Evolutionary conservation across 345 rosid species (phyloP).

Genomic region (Acer negundo): DNA sequence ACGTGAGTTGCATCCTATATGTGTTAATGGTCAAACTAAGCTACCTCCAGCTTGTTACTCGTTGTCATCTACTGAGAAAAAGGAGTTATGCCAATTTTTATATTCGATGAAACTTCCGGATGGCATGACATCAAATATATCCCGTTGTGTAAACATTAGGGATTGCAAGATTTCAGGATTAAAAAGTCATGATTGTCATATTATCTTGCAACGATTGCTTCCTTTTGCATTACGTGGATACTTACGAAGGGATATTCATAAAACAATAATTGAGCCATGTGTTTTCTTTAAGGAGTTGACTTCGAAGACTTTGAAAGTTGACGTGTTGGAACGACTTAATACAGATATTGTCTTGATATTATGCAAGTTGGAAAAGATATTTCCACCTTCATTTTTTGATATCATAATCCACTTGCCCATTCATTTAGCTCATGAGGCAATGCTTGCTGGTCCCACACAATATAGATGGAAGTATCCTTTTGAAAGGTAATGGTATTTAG

Average conservation of each 20-base stretch:
- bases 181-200: neutral
- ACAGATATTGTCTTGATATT: neutral
- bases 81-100: too few species aligned
- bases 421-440: neutral
- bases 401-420: neutral
- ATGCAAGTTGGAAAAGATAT: neutral
- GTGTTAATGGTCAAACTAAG: neutral
- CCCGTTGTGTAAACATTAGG: neutral
- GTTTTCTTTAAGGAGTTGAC: neutral
- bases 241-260: neutral
- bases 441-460: neutral
- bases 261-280: neutral
- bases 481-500: neutral
- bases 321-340: neutral
- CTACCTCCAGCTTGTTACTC: neutral
- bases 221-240: neutral
- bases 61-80: neutral
- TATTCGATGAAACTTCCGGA: neutral
- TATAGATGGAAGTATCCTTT: conserved; percentile 11
- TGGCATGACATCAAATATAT: neutral
- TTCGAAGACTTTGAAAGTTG: neutral
- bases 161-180: neutral
- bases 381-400: neutral
- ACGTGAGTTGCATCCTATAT: neutral
- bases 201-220: neutral